These are phyloP conservation scores for Eucalyptus globulus DNA, from an alignment of 345 rosid genomes.

Conservation along the genomic window DNA sequence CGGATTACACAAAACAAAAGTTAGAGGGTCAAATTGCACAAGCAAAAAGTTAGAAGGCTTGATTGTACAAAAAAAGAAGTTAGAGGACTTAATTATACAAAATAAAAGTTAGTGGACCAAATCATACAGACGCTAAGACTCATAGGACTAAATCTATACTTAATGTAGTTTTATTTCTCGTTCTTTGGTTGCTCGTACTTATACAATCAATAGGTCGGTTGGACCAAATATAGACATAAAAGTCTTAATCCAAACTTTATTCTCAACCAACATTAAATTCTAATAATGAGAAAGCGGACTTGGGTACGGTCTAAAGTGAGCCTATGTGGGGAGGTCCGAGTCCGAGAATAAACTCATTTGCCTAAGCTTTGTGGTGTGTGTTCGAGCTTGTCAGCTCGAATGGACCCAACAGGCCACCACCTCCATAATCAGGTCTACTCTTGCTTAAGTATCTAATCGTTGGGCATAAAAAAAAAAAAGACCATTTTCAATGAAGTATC, in stretches of 20 bases:
- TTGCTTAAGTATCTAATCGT: not conserved
- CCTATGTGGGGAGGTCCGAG: not conserved
- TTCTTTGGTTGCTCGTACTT: not conserved
- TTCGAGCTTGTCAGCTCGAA: not conserved
- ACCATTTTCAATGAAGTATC: not conserved
- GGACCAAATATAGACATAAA: not conserved
- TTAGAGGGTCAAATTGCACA: not conserved
- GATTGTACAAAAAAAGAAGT: not conserved
- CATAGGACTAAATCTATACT: not conserved
- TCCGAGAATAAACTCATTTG: not conserved
- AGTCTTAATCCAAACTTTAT: not conserved
- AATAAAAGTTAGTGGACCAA: not conserved
- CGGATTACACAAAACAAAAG: not conserved
- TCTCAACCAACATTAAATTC: not conserved
- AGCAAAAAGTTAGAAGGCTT: not conserved
- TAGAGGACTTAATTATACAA: not conserved
- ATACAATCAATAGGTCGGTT: not conserved
- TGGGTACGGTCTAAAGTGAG: not conserved
- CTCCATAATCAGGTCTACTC: not conserved
- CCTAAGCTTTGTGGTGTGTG: not conserved
- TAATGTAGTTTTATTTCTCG: not conserved
- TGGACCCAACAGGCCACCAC: not conserved
- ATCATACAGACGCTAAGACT: not conserved
- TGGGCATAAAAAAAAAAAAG: not conserved
- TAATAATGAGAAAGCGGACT: not conserved